Evolutionary conservation across 352 stramenopile species (phyloP).

Genomic region (Phytophthora citricola): DNA sequence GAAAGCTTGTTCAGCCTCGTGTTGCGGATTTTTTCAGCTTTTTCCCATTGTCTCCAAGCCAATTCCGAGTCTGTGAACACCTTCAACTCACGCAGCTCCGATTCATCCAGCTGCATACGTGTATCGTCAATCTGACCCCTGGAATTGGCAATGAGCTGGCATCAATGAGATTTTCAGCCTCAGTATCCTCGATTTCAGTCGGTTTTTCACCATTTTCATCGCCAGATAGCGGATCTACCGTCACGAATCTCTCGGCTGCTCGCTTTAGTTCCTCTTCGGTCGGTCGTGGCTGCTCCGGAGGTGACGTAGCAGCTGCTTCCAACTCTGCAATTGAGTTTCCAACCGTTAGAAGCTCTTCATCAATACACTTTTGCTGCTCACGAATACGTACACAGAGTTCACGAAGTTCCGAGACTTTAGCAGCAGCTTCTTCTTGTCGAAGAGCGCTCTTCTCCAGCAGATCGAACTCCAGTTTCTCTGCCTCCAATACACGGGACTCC

Average conservation of each 20-base stretch:
- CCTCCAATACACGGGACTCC: conserved; percentile 50
- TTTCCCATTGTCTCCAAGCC: conserved; percentile 59
- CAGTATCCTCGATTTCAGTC: background rate
- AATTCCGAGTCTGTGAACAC: conserved; percentile 48
- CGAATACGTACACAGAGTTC: conserved; percentile 45
- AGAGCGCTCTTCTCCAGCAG: conserved; percentile 70
- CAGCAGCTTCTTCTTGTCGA: conserved; percentile 56
- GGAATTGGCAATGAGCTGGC: background rate
- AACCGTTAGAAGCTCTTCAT: conserved; percentile 40
- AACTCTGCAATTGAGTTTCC: conserved; percentile 39
- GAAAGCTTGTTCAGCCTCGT: conserved; percentile 46
- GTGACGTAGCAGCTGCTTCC: conserved; percentile 22
- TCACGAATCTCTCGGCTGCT: conserved; percentile 47
- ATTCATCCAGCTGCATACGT: conserved; percentile 47
- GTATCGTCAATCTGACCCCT: conserved; percentile 18
- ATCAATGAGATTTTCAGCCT: background rate
- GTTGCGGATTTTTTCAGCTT: conserved; percentile 42
- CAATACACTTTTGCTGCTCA: conserved; percentile 32
- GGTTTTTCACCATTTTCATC: conserved; percentile 26
- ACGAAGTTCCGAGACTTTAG: conserved; percentile 42
- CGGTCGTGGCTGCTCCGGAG: conserved; percentile 43
- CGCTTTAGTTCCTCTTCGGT: conserved; percentile 44
- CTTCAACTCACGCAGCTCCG: conserved; percentile 55
- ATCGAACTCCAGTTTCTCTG: conserved; percentile 72
- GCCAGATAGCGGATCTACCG: conserved; percentile 20